Conservation (phyloP, 1,284 basidiomycete species). For the Marasmius tenuissimus region DNA sequence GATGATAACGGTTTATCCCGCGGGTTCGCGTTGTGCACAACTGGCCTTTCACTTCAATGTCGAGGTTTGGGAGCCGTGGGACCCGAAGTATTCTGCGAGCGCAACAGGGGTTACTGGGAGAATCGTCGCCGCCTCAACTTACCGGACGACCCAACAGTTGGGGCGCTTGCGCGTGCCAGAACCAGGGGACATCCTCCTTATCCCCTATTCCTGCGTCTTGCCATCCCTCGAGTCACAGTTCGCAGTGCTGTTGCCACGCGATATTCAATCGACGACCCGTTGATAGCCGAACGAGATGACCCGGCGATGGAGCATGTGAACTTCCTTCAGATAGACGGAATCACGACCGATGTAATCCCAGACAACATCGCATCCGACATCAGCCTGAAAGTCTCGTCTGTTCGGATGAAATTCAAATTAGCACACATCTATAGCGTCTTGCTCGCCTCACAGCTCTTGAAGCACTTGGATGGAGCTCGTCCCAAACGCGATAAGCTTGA, state of each 20-base stretch:
- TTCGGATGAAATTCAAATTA: slow-evolving; percentile 57
- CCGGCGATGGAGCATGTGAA: slow-evolving; percentile 42
- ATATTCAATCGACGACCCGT: slow-evolving; percentile 63
- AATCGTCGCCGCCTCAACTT: slow-evolving; percentile 53
- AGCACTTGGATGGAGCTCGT: slow-evolving; percentile 37
- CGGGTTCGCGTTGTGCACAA: slow-evolving; percentile 64
- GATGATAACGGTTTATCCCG: slow-evolving; percentile 67
- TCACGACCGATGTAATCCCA: slow-evolving; percentile 35
- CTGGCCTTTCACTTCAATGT: slow-evolving; percentile 59
- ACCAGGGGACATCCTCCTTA: slow-evolving; percentile 32
- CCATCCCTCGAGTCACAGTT: slow-evolving; percentile 47
- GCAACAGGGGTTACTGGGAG: slow-evolving; percentile 48
- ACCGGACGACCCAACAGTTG: slow-evolving; percentile 60
- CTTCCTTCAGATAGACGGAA: slow-evolving; percentile 45
- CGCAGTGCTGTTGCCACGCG: slow-evolving; percentile 63
- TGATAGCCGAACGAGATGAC: slow-evolving; percentile 51
- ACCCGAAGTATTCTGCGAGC: slow-evolving; percentile 21
- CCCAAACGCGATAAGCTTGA: slow-evolving; percentile 1
- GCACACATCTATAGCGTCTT: slow-evolving; percentile 76
- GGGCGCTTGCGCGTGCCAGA: slow-evolving; percentile 48
- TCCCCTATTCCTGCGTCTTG: slow-evolving; percentile 41
- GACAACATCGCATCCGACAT: slow-evolving; percentile 37
- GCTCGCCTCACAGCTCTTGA: slow-evolving; percentile 61
- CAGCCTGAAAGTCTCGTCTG: slow-evolving; percentile 36
- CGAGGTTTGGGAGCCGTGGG: slow-evolving; percentile 41